Evolutionary conservation across 1,139 yeast species (phyloP).

Genomic region (Candida sp.): DNA sequence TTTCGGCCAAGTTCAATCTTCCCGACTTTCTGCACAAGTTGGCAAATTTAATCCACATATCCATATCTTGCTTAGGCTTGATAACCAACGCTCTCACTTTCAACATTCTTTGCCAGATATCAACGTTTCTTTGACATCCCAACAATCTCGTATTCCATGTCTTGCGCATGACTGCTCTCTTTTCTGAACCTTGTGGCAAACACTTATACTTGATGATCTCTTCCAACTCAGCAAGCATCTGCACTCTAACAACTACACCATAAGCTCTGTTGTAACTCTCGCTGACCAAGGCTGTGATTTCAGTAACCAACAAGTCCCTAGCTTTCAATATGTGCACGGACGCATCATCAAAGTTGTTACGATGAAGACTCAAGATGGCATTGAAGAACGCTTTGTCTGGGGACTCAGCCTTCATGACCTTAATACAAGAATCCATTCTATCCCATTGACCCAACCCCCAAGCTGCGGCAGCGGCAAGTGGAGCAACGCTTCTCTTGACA

Average conservation of each 20-base stretch:
- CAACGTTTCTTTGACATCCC: slow-evolving; percentile 97
- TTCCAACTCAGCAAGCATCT: slow-evolving; percentile 95
- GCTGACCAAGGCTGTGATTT: slow-evolving; percentile 91
- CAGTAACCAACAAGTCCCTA: slow-evolving; percentile 88
- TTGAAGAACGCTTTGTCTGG: slow-evolving; percentile 96
- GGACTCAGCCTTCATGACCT: slow-evolving; percentile 89
- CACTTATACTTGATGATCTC: slow-evolving; percentile 91
- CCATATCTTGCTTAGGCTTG: slow-evolving; percentile 96
- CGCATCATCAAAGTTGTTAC: slow-evolving; percentile 87
- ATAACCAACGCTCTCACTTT: slow-evolving; percentile 94
- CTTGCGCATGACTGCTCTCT: slow-evolving; percentile 76
- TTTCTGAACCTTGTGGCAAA: slow-evolving; percentile 81
- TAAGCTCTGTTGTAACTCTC: slow-evolving; percentile 98
- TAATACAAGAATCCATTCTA: slow-evolving; percentile 88
- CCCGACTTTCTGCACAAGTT: slow-evolving; percentile 95
- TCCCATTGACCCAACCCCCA: slow-evolving; percentile 99
- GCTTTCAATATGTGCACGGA: slow-evolving; percentile 80
- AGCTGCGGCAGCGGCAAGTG: slow-evolving; percentile 98
- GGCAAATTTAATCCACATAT: slow-evolving; percentile 98
- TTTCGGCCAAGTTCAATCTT: slow-evolving; percentile 89
- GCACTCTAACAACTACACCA: slow-evolving; percentile 95
- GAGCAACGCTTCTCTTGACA: slow-evolving; percentile 86
- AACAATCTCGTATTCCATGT: slow-evolving; percentile 94
- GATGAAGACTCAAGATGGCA: slow-evolving; percentile 85
- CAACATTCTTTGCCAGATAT: slow-evolving; percentile 97